These are phyloP conservation scores for Amanita pseudoporphyria DNA, from an alignment of 768 basidiomycete genomes.

Conservation along the genomic window DNA sequence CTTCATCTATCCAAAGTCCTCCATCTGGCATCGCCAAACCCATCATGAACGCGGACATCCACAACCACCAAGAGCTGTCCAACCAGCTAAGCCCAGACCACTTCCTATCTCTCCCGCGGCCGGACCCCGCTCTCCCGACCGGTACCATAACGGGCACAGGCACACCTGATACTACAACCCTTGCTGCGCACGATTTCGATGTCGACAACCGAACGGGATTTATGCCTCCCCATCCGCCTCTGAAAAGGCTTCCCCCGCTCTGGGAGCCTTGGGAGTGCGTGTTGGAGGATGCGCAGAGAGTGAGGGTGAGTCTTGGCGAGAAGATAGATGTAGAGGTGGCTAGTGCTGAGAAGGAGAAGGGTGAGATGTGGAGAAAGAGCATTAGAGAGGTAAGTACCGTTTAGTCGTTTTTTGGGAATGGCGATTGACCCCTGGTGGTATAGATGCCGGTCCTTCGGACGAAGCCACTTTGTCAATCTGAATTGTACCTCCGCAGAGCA, in stretches of 20 bases:
- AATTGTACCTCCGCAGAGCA: slow-evolving; percentile 54
- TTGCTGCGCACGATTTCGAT: slow-evolving; percentile 70
- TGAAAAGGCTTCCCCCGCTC: slow-evolving; percentile 41
- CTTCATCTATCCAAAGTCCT: too few relatives aligned
- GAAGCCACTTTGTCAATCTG: slow-evolving; percentile 34
- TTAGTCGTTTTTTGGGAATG: too few relatives aligned
- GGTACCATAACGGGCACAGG: slow-evolving; percentile 33
- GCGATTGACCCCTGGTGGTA: too few relatives aligned
- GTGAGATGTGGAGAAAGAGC: slow-evolving; percentile 36
- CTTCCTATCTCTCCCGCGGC: slow-evolving; percentile 1
- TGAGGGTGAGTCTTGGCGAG: slow-evolving; percentile 42
- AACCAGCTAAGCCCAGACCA: slow-evolving; percentile 2
- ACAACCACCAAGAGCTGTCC: too few relatives aligned
- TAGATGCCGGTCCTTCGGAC: slow-evolving; percentile 41
- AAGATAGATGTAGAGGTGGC: slow-evolving; percentile 31
- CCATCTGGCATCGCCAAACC: too few relatives aligned
- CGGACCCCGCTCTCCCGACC: background rate
- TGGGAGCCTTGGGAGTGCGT: slow-evolving; percentile 58
- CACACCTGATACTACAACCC: background rate
- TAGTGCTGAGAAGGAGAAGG: slow-evolving; percentile 23
- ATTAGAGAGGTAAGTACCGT: slow-evolving; percentile 25
- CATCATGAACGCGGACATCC: too few relatives aligned
- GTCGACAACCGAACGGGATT: slow-evolving; percentile 90
- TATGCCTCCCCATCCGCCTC: slow-evolving; percentile 70
- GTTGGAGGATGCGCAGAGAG: slow-evolving; percentile 22